Evolutionary conservation across 345 rosid genomes (phyloP).

Genomic region (Gossypium rotundifolium): DNA sequence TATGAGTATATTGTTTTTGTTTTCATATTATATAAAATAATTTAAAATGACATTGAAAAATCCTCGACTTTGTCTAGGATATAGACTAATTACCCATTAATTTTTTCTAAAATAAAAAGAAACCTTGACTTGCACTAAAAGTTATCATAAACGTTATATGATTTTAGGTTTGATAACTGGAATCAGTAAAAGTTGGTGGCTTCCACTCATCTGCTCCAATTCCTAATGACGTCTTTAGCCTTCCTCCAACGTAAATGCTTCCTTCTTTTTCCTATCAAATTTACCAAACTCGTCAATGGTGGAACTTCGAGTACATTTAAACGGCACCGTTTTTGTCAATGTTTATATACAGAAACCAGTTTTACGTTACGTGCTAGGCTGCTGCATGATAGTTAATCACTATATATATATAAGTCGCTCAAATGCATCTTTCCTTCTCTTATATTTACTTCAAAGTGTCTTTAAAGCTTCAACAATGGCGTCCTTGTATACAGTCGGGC

Average conservation of each 20-base stretch:
- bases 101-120: not conserved
- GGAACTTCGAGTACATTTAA: not conserved
- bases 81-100: no score
- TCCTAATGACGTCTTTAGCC: conserved; percentile 9
- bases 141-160: not conserved
- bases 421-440: conserved; percentile 9
- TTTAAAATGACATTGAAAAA: no score
- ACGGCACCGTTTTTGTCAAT: not conserved
- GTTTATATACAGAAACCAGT: not conserved
- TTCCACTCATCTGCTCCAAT: conserved; percentile 55
- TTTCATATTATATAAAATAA: no score
- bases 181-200: conserved; percentile 46
- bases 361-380: not conserved
- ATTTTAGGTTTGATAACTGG: conserved; percentile 35
- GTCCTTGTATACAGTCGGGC: conserved; percentile 6
- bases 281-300: conserved; percentile 20
- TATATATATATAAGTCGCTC: conserved; percentile 18
- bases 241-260: conserved; percentile 1
- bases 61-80: no score
- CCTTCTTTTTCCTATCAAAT: conserved; percentile 12
- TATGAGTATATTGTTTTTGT: no score
- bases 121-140: conserved; percentile 12
- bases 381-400: not conserved
- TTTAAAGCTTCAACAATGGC: conserved; percentile 41
- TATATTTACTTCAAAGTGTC: conserved; percentile 10